These are phyloP conservation scores for Cucurbita moschata DNA, from an alignment of 306 rosid genomes.

Conservation along the genomic window DNA sequence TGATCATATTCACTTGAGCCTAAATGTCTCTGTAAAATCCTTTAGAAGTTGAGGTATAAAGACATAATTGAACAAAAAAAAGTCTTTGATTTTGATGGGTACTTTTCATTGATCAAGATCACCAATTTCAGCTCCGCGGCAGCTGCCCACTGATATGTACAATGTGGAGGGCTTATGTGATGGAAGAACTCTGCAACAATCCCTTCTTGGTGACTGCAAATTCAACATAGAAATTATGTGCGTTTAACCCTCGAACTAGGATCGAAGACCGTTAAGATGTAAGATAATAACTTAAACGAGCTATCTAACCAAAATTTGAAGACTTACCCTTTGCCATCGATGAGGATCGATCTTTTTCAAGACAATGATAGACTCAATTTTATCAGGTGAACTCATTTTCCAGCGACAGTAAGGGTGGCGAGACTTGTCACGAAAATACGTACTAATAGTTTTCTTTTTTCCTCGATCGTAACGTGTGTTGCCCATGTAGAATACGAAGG, in stretches of 20 bases:
- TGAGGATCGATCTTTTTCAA: conserved; percentile 50
- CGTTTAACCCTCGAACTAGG: too few species aligned
- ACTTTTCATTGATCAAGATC: conserved; percentile 28
- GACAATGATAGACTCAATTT: conserved; percentile 35
- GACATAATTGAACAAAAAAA: background rate
- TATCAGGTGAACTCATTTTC: conserved; percentile 53
- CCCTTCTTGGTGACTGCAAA: conserved; percentile 86
- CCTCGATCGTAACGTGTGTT: conserved; percentile 21
- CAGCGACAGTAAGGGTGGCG: conserved; percentile 40
- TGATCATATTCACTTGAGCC: background rate
- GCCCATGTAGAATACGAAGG: conserved; percentile 43
- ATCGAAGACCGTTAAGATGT: too few species aligned
- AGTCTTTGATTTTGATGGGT: background rate
- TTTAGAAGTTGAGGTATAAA: background rate
- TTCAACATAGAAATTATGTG: background rate
- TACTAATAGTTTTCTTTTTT: conserved; percentile 22
- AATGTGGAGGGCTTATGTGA: conserved; percentile 28
- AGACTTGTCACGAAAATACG: conserved; percentile 19
- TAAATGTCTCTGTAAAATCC: background rate
- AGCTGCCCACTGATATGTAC: conserved; percentile 52
- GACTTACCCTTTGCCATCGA: conserved; percentile 63
- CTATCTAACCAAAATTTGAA: background rate
- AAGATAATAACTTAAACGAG: too few species aligned
- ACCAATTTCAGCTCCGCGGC: conserved; percentile 48
- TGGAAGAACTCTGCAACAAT: conserved; percentile 68